Conservation (phyloP, 2,329 filamentous ascomycete species). For the Macrophomina pseudophaseolina region DNA sequence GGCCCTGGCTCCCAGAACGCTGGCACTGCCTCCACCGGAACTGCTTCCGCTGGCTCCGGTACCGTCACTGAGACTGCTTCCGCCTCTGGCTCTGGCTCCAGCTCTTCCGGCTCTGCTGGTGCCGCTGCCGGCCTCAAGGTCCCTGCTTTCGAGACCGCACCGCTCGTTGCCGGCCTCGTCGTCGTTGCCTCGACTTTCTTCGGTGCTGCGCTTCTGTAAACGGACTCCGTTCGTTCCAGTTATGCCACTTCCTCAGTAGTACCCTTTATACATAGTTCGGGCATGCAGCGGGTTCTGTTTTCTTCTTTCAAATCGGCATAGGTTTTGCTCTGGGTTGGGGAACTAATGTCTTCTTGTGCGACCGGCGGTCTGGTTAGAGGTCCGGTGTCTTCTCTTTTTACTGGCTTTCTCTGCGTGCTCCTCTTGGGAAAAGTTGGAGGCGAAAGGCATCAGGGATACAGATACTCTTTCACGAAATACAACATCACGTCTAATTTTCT, state of each 20-base stretch:
- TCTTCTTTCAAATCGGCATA: constrained; percentile 19
- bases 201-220: constrained; percentile 54
- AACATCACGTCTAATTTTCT: constrained; percentile 7
- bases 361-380: constrained; percentile 19
- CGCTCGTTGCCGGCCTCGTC: constrained; percentile 57
- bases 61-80: constrained; percentile 46
- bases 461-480: constrained; percentile 15
- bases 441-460: constrained; percentile 14
- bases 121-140: constrained; percentile 52
- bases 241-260: constrained; percentile 1
- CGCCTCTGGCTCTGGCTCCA: constrained; percentile 34
- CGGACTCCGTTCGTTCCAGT: not conserved
- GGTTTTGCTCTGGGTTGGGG: constrained; percentile 23
- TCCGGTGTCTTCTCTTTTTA: constrained; percentile 20
- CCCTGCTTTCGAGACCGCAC: constrained; percentile 55
- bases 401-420: constrained; percentile 1
- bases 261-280: constrained; percentile 22
- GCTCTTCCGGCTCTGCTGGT: constrained; percentile 41
- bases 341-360: constrained; percentile 18
- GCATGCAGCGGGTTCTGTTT: constrained; percentile 25
- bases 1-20: constrained; percentile 61
- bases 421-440: not conserved
- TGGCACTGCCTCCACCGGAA: constrained; percentile 52
- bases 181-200: constrained; percentile 60
- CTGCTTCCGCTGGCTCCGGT: constrained; percentile 57